Evolutionary conservation across 768 basidiomycete species (phyloP), one percentile per base, ranked within the genome.

Genomic region (Chiua virens): DNA sequence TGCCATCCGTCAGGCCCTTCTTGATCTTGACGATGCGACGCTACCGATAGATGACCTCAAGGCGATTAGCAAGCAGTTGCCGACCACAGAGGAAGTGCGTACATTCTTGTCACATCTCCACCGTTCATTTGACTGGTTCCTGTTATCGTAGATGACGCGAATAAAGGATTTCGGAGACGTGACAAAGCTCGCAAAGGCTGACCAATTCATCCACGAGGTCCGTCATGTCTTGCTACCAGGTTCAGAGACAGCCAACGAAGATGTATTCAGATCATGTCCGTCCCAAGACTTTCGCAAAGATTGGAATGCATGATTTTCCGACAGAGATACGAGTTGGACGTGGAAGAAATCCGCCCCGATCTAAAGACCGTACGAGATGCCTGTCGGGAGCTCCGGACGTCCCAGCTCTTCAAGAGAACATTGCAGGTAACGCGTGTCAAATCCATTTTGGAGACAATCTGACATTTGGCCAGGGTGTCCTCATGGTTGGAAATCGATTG

Each of bases 281-380:
- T 96, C 32, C 90, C 92, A 3, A 77, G 90, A 21, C 78, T 96
- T 10, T 62, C 79, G 3, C 79, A 86, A 54, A 81, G 94, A 6
- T 63, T 94, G 22, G 82, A 87, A 5, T 88, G 85, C 61, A 93
- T 96, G 87, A 62, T 92, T 13, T 95, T 88, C 66, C 82, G 91
- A 11, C 78, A 82, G n/a, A 84, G 82, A 56, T 76, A 96, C 14
- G 89, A 94, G 43, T 63, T 92, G 39, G 90, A 92, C 37, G 76
- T 93, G 30, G 89, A 84, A 52, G 93, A 98, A 71, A 77, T 89
- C 34, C 79, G 86, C 20, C 90, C 91, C 0, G 92, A 96, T 53
- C 66, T 98, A 13, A 79, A 85, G 57, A 84, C 83, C 9, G 60
- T 96, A 20, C 79, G 83, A 37, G 79, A 79, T 48, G 92, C 91